Conservation (phyloP, 305 asterid species). For the Fraxinus paxiana region DNA sequence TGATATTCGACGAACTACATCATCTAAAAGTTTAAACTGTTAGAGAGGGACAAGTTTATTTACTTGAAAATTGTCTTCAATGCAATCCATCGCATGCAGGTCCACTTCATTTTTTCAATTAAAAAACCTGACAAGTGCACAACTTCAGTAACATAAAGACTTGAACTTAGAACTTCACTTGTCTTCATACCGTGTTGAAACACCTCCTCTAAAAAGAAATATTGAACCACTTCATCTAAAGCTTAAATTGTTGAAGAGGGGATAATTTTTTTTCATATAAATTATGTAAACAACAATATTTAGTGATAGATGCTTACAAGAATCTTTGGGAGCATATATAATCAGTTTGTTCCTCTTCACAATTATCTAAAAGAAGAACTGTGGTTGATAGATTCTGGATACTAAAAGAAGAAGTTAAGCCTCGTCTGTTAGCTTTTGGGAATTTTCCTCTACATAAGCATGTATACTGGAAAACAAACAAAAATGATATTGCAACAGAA, state of each 20-base stretch:
- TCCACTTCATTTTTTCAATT: neutral
- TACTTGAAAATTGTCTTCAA: neutral
- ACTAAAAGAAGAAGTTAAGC: slow-evolving; percentile 2
- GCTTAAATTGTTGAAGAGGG: neutral
- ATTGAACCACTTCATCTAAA: neutral
- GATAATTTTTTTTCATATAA: neutral
- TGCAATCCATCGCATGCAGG: neutral
- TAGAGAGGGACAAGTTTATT: neutral
- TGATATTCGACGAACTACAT: neutral
- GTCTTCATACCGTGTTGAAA: neutral
- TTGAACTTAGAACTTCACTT: neutral
- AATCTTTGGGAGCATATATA: neutral
- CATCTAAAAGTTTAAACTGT: neutral
- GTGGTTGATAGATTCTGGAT: neutral
- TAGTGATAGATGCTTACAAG: neutral
- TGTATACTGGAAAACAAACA: neutral
- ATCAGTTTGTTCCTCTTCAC: neutral
- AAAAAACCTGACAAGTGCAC: neutral
- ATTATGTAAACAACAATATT: neutral
- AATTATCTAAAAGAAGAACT: neutral
- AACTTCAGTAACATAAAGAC: neutral
- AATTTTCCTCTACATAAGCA: neutral
- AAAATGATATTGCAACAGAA: neutral
- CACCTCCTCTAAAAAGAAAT: neutral
- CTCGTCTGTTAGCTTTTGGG: slow-evolving; percentile 4